phyloP scores from a whole-genome alignment of 2,329 filamentous ascomycete genomes.

The Sclerotinia sclerotiorum region DNA sequence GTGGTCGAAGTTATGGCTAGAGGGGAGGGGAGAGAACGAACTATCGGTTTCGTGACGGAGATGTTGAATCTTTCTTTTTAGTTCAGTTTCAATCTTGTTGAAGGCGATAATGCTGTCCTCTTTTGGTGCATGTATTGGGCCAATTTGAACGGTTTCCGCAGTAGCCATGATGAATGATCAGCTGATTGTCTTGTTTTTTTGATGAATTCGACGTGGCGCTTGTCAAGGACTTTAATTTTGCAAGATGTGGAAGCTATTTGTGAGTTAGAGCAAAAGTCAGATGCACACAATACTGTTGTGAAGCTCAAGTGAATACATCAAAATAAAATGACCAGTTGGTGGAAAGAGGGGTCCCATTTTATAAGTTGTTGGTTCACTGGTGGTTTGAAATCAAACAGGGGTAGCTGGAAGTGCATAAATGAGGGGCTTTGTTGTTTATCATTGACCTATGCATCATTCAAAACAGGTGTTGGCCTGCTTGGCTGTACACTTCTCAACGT shows the following conservation, averaged over 20 bases:
- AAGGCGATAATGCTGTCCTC: constrained; percentile 53
- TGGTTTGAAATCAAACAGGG: constrained; percentile 6
- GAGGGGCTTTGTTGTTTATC: constrained; percentile 7
- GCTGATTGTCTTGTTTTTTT: constrained; percentile 2
- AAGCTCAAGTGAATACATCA: neutral
- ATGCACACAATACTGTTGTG: neutral
- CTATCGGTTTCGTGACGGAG: constrained; percentile 50
- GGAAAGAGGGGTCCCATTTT: neutral
- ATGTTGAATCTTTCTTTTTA: constrained; percentile 53
- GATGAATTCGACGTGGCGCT: neutral
- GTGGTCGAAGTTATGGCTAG: neutral
- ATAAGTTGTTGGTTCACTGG: constrained; percentile 6
- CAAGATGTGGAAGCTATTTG: no score
- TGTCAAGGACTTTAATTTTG: neutral
- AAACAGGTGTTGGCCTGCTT: constrained; percentile 14
- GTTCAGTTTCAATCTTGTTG: constrained; percentile 49
- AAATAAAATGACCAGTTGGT: neutral
- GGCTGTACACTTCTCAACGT: neutral
- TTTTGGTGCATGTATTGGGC: constrained; percentile 45
- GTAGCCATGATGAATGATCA: constrained; percentile 35
- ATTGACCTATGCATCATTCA: constrained; percentile 6
- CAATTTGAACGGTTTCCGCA: constrained; percentile 53
- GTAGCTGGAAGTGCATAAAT: constrained; percentile 10
- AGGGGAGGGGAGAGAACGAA: constrained; percentile 32
- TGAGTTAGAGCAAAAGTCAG: neutral